Base-by-base conservation (phyloP, 2,329 filamentous ascomycete genomes). In the Phyllosticta paracitricarpa region DNA sequence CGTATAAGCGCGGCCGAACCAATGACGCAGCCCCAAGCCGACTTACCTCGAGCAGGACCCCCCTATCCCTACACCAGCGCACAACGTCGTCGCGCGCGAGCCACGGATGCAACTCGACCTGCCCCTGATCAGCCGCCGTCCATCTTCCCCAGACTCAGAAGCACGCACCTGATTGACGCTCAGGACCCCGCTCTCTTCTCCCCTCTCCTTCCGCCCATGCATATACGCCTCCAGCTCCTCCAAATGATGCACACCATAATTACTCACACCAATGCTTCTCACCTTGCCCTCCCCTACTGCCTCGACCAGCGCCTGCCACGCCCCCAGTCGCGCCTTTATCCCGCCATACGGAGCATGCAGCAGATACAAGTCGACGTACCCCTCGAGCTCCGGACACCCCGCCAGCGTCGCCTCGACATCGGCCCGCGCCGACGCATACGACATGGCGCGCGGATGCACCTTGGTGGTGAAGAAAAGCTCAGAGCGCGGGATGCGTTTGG, bases 71-170 rank as follows among this genome's bases (percentile, higher is more conserved):
- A 67, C 88, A 89, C 91, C 91, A 97, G 55, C 83, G 77, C 8
- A 86, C 85, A 63, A 97, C 90, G 69, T 96, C 91, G 24, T 80
- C 77, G n/a, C 91, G 81, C 8, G 85, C 81, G 52, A 91, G 84
- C 91, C 91, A 97, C 0, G 92, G 92, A 74, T 97, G 92, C 10
- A 97, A 77, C 75, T 97, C 92, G 75, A 75, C 65, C 54, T 56
- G n/a, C 26, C 40, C 40, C 40, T 48, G 40, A 48, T 48, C 40
- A 48, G 40, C 40, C 17, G 40, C 14, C 28, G 28, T 30, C 28
- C 28, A 30, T 48, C 40, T 48, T 48, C 40, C 40, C 40, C 40
- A 7, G 54, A 25, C 28, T 14, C 54, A 30, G 25, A 12, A 56
- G 24, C 12, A 56, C 91, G 8, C n/a, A 56, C 54, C 75, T 96